Conservation (phyloP, 768 basidiomycete species). For the Gloeostereum incarnatum region DNA sequence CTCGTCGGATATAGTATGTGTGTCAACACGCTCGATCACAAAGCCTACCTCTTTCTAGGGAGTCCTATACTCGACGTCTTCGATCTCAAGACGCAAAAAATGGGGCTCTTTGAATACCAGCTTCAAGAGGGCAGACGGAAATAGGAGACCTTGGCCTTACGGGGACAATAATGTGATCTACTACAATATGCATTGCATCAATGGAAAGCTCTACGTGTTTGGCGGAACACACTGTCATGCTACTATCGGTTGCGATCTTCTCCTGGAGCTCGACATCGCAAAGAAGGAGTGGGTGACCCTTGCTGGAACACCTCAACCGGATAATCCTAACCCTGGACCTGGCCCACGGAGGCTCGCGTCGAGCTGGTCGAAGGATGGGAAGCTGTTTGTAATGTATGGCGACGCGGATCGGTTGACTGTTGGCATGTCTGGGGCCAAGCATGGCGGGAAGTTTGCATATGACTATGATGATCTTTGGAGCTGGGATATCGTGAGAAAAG, state of each 20-base stretch:
- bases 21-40: conserved; percentile 14
- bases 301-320: conserved; percentile 10
- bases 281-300: conserved; percentile 22
- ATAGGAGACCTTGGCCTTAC: conserved; percentile 16
- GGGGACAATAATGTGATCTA: conserved; percentile 7
- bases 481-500: conserved; percentile 18
- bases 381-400: conserved; percentile 25
- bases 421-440: conserved; percentile 13
- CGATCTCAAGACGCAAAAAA: conserved; percentile 21
- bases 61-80: conserved; percentile 19
- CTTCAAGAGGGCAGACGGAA: conserved; percentile 10
- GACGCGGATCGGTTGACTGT: conserved; percentile 23
- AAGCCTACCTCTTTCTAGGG: conserved; percentile 28
- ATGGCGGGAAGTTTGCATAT: conserved; percentile 13
- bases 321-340: conserved; percentile 20
- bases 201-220: conserved; percentile 27
- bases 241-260: conserved; percentile 24
- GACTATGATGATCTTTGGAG: conserved; percentile 26
- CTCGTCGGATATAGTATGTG: conserved; percentile 13
- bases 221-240: conserved; percentile 21
- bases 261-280: conserved; percentile 25
- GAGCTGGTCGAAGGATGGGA: conserved; percentile 17
- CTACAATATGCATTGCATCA: conserved; percentile 15
- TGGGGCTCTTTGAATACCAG: conserved; percentile 22
- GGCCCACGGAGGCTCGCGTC: conserved; percentile 24